These are phyloP conservation scores for Piromyces finnis DNA, from an alignment of 192 early-diverging fungal genomes.

Conservation along the genomic window DNA sequence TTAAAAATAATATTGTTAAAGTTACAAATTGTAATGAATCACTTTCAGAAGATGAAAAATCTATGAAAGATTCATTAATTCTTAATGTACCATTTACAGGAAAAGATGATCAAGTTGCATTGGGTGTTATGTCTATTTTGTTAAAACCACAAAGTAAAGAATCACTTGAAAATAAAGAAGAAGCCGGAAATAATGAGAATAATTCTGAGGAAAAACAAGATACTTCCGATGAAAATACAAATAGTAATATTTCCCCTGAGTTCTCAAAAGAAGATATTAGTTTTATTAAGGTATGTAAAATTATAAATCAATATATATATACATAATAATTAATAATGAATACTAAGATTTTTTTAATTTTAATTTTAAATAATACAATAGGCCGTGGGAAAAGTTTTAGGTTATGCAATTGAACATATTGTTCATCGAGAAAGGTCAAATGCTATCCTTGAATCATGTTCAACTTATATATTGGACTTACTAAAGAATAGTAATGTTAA, in stretches of 20 bases:
- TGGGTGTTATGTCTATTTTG: not conserved
- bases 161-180: too few species aligned
- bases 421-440: not conserved
- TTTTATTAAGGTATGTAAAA: not conserved
- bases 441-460: not conserved
- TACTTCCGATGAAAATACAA: too few species aligned
- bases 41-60: not conserved
- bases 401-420: not conserved
- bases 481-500: not conserved
- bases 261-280: not conserved
- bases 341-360: not conserved
- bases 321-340: not conserved
- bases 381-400: not conserved
- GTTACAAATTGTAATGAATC: not conserved
- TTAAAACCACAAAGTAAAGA: not conserved
- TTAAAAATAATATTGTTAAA: not conserved
- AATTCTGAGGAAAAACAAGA: not conserved
- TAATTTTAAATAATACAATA: not conserved
- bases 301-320: too few species aligned
- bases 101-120: not conserved
- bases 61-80: not conserved
- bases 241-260: not conserved
- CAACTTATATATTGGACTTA: not conserved
- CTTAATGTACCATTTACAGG: not conserved
- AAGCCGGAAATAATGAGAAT: too few species aligned